Base-by-base conservation (phyloP, 441 rosid species). In the Raphanus hybrid region DNA sequence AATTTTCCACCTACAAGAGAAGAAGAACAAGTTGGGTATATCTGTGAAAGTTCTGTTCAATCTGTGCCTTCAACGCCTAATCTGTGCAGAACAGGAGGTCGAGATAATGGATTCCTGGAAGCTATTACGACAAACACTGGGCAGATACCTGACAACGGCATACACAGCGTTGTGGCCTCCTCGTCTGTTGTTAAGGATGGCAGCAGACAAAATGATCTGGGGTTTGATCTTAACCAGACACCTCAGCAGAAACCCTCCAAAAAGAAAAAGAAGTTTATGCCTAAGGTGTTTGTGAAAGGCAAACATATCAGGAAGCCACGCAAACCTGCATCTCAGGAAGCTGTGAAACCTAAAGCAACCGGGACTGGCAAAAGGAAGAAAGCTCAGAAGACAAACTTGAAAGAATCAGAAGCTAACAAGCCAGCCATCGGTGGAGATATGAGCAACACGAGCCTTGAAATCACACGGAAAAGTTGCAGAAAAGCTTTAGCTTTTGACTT, bases 231-330 rank as follows among this genome's bases (percentile, higher is more conserved):
- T 64, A 91, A 93, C 80, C 81, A 78, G 85, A 93, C 98, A 59
- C 98, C 99, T 6, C 88, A 85, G 70, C 86, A 75, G 84, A 91
- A 89, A 83, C 82, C 84, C 67, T 87, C 87, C 23, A 91, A 85
- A 81, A 76, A 88, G 81, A 95, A 59, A 83, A 95, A 76, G 82
- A 95, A 91, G 85, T 90, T 89, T 86, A 90, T 93, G 86, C 97
- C 99, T 12, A 95, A 93, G 83, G 97, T 93, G 67, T 64, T 89
- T 15, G 60, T 5, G 76, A 93, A 93, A 87, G 93, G 87, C 70
- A 91, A 91, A 81, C 87, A 87, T 67, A 88, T 82, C 61, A 85
- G 83, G 74, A 86, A 82, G 75, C 81, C 80, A 52, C 85, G 84
- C 58, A 86, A 88, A 74, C 71, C 86, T 48, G 75, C 79, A 69